Evolutionary conservation across 768 basidiomycete genomes (phyloP).

Genomic region (Lentinula sp.): DNA sequence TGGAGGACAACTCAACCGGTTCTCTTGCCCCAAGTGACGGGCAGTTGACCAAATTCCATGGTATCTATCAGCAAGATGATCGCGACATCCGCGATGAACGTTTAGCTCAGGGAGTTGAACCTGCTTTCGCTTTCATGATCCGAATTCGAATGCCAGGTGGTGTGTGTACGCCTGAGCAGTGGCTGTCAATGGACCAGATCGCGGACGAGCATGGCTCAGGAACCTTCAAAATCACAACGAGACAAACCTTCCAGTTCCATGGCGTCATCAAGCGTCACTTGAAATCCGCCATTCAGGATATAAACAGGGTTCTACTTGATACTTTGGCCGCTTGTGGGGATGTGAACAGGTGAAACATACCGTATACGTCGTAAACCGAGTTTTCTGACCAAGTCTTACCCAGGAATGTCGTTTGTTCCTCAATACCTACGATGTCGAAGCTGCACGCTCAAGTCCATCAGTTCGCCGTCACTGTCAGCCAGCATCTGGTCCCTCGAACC

Average conservation of each 20-base stretch:
- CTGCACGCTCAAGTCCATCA: conserved; percentile 79
- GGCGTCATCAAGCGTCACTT: conserved; percentile 96
- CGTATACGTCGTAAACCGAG: conserved; percentile 6
- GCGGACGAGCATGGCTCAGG: conserved; percentile 92
- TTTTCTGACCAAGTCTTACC: conserved; percentile 1
- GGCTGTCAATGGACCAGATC: conserved; percentile 94
- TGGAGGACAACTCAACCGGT: conserved; percentile 80
- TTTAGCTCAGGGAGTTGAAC: conserved; percentile 86
- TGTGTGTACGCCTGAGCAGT: conserved; percentile 87
- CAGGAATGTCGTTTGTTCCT: conserved; percentile 88
- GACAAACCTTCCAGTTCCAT: conserved; percentile 99
- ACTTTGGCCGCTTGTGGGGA: conserved; percentile 98
- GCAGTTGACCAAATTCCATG: conserved; percentile 97
- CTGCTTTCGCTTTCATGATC: conserved; percentile 98
- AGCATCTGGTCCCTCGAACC: conserved; percentile 83
- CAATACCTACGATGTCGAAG: conserved; percentile 85
- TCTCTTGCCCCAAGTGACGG: conserved; percentile 88
- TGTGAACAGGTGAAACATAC: conserved; percentile 70
- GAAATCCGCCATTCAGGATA: conserved; percentile 94
- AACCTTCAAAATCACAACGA: conserved; percentile 95
- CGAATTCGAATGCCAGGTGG: conserved; percentile 95
- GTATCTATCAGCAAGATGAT: conserved; percentile 96
- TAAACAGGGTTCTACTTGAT: conserved; percentile 86
- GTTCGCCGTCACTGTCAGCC: conserved; percentile 80
- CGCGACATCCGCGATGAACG: conserved; percentile 98